Conservation (phyloP, 2,329 filamentous ascomycete genomes). For the Diaporthe caulivora region DNA sequence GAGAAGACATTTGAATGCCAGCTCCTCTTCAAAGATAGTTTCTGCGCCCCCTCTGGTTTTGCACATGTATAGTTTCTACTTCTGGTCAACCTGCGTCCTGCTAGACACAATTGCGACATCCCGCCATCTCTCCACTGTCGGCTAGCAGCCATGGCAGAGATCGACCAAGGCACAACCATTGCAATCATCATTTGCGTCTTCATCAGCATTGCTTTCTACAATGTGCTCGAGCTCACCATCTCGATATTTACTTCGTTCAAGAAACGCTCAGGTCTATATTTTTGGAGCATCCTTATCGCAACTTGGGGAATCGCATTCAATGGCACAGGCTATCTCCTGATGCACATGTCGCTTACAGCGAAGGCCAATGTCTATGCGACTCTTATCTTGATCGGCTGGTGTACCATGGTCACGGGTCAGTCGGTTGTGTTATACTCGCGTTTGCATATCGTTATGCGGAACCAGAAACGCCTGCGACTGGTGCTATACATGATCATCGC, state of each 20-base stretch:
- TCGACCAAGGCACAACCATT: not conserved
- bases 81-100: not conserved
- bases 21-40: not conserved
- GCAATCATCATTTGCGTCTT: slow-evolving; percentile 27
- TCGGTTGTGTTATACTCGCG: slow-evolving; percentile 68
- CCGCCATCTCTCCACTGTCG: not conserved
- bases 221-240: slow-evolving; percentile 35
- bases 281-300: slow-evolving; percentile 38
- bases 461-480: slow-evolving; percentile 57
- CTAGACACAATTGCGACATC: not conserved
- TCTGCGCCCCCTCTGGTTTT: not conserved
- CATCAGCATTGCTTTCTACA: slow-evolving; percentile 34
- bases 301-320: slow-evolving; percentile 42
- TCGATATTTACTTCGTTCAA: slow-evolving; percentile 39
- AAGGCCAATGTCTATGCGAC: slow-evolving; percentile 44
- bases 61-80: not conserved
- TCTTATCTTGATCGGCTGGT: slow-evolving; percentile 63
- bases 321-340: slow-evolving; percentile 51
- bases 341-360: not conserved
- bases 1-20: not conserved
- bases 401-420: slow-evolving; percentile 66
- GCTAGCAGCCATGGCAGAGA: not conserved
- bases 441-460: slow-evolving; percentile 64
- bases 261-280: slow-evolving; percentile 31
- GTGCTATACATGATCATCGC: slow-evolving; percentile 65